Evolutionary conservation across 2,329 filamentous ascomycete genomes (phyloP).

Genomic region (Exophiala phaeomuriformis): DNA sequence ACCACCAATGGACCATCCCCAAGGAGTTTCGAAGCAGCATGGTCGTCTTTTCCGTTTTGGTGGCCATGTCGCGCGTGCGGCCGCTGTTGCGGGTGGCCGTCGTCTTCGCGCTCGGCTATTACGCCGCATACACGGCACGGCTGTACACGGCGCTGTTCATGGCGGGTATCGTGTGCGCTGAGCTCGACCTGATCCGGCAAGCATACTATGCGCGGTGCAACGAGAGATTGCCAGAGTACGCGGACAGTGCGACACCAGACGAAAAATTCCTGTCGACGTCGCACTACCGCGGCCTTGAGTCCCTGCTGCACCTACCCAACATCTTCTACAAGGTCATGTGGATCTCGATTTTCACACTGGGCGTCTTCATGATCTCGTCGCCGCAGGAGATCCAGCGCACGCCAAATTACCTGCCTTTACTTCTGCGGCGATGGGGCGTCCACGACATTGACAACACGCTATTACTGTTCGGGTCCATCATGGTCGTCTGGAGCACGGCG

Average conservation of each 20-base stretch:
- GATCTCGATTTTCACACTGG: constrained; percentile 2
- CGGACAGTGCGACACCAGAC: neutral
- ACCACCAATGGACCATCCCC: constrained; percentile 43
- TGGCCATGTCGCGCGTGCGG: constrained; percentile 10
- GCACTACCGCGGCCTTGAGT: neutral
- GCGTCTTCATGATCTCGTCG: constrained; percentile 10
- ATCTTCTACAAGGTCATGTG: constrained; percentile 5
- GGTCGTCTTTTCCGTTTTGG: constrained; percentile 10
- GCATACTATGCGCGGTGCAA: constrained; percentile 7
- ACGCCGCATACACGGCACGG: neutral
- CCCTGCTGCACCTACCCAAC: constrained; percentile 6
- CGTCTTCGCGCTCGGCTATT: constrained; percentile 1
- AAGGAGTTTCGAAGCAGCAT: constrained; percentile 40
- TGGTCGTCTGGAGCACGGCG: constrained; percentile 14
- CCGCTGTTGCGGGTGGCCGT: neutral
- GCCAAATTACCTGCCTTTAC: constrained; percentile 6
- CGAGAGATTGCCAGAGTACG: neutral
- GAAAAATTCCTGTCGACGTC: neutral
- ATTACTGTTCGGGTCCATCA: constrained; percentile 5
- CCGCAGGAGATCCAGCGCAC: constrained; percentile 13
- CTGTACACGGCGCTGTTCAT: constrained; percentile 14
- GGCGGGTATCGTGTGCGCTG: constrained; percentile 14
- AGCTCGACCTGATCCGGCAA: constrained; percentile 14
- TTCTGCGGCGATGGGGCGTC: constrained; percentile 6
- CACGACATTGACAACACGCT: constrained; percentile 3